A percentile compares a stretch with the other conserved stretches of the same genome.
These are phyloP conservation scores for Penicillium aurantiogriseum DNA, from an alignment of 2,329 filamentous ascomycete genomes.

Conservation along the genomic window DNA sequence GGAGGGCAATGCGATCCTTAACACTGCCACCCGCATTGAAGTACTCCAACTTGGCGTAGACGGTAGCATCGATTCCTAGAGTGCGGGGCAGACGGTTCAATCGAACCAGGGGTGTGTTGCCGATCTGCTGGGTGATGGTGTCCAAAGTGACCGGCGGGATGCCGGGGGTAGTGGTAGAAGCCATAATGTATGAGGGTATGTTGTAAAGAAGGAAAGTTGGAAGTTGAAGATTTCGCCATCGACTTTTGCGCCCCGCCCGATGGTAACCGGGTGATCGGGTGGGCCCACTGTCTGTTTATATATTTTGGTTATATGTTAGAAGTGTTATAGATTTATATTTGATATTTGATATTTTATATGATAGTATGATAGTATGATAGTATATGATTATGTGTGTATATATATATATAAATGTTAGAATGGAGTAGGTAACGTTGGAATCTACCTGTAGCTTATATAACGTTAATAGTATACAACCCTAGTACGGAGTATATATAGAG, in stretches of 20 bases:
- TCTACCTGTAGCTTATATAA: too few species aligned
- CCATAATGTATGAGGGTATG: constrained; percentile 38
- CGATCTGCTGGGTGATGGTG: constrained; percentile 82
- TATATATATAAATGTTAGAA: neutral
- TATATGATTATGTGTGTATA: too few species aligned
- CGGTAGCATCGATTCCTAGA: constrained; percentile 80
- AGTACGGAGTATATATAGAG: too few species aligned
- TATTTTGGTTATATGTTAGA: too few species aligned
- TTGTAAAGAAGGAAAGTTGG: neutral
- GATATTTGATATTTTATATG: neutral
- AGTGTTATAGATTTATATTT: neutral
- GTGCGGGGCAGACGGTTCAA: constrained; percentile 91
- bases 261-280: constrained; percentile 17
- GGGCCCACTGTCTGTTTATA: too few species aligned
- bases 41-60: constrained; percentile 88
- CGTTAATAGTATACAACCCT: too few species aligned
- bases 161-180: constrained; percentile 49
- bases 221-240: constrained; percentile 17
- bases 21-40: constrained; percentile 94
- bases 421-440: too few species aligned
- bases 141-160: constrained; percentile 58
- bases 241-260: constrained; percentile 21
- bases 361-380: neutral
- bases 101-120: constrained; percentile 91
- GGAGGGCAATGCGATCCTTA: constrained; percentile 91